These are phyloP conservation scores for Ustilago loliicola DNA, from an alignment of 1,284 basidiomycete species.

Conservation along the genomic window DNA sequence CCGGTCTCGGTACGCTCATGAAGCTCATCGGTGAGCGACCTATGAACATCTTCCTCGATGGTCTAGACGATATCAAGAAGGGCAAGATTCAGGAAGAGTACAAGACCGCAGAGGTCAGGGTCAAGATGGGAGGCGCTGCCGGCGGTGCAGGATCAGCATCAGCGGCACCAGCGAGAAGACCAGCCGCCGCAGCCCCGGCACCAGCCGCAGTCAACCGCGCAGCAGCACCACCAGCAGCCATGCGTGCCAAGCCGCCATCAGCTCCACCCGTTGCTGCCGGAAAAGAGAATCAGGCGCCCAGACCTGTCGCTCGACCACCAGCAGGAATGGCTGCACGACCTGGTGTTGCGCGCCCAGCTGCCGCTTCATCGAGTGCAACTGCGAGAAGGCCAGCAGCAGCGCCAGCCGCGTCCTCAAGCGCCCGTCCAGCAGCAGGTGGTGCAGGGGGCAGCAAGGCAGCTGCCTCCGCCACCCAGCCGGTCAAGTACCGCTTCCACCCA, in stretches of 20 bases:
- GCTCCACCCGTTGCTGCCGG: slow-evolving; percentile 30
- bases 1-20: slow-evolving; percentile 90
- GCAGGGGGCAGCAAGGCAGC: slow-evolving; percentile 74
- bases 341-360: slow-evolving; percentile 29
- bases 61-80: slow-evolving; percentile 88
- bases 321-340: slow-evolving; percentile 24
- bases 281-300: slow-evolving; percentile 47
- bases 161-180: slow-evolving; percentile 26
- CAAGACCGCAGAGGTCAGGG: slow-evolving; percentile 72
- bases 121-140: slow-evolving; percentile 50
- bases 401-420: slow-evolving; percentile 55
- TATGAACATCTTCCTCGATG: slow-evolving; percentile 88
- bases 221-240: slow-evolving; percentile 26
- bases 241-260: slow-evolving; percentile 31
- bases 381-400: slow-evolving; percentile 74
- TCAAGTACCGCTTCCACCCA: slow-evolving; percentile 90
- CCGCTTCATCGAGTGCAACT: slow-evolving; percentile 52
- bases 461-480: slow-evolving; percentile 76
- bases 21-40: slow-evolving; percentile 96
- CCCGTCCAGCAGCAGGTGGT: slow-evolving; percentile 72
- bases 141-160: slow-evolving; percentile 30
- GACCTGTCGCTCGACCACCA: slow-evolving; percentile 36
- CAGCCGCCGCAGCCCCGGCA: slow-evolving; percentile 23
- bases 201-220: slow-evolving; percentile 38
- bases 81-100: slow-evolving; percentile 92